Evolutionary conservation across 2,329 filamentous ascomycete species (phyloP), one percentile per base, ranked within the genome.

Genomic region (Diaporthe aspalathi): DNA sequence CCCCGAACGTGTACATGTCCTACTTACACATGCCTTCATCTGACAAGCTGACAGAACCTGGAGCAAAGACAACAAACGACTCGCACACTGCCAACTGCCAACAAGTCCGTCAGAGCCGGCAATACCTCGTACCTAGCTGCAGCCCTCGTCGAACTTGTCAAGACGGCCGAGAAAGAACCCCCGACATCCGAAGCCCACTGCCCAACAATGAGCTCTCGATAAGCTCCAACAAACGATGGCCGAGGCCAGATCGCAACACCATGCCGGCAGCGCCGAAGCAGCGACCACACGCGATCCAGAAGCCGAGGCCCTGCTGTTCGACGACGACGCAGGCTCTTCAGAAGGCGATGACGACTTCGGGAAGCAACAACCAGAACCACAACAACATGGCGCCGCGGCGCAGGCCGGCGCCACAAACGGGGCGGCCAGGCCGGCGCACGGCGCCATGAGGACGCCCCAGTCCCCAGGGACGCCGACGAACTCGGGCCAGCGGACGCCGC

Each of bases 401-500:
- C n/a, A n/a, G n/a, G 20, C 71, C 63, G 65, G 60, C n/a, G 68
- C 68, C 49, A 43, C 62, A 24, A 57, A 68, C 35, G 66, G 62
- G 16, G 40, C 69, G 14, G 38, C 32, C 16, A 43, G 38, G 38
- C 67, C n/a, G 68, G 71, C 65, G 49, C 69, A 69, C 63, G 67
- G 73, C 73, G 70, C 75, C n/a, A 54, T 67, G 49, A 70, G 57
- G 54, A 43, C 52, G 35, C 53, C 52, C 16, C 47, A 52, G 67
- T 53, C 50, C 57, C 52, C 60, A 43, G 40, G 43, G 11, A 49
- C 67, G 20, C 20, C 57, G 22, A 66, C 67, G 14, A 57, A 22
- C 47, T 40, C 62, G 17, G 32, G 45, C 20, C 53, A 52, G 24
- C 73, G 83, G 72, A 87, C 88, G 45, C 88, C 91, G 22, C 81